Base-by-base conservation (phyloP, 129 eudicot species). In the Chrysanthemum makinoi region DNA sequence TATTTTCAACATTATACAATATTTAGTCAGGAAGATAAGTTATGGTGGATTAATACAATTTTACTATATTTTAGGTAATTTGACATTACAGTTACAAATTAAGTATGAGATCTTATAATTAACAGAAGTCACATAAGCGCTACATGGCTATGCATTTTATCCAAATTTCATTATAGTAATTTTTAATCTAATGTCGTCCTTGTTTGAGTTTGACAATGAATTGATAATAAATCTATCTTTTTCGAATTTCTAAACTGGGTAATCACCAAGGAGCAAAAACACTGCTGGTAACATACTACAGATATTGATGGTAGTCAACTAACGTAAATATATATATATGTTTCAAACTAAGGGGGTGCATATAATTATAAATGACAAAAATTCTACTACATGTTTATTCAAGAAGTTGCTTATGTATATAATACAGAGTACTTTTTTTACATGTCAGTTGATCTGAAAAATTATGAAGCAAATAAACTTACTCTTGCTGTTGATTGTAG, bases 401-500 rank as follows among this genome's bases (percentile, higher is more conserved):
- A 39, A 39, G 46, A 39, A 39, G 8, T 33, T 33, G 43, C 43
- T 33, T 26, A 28, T 28, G 33, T 26, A 26, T 26, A 26, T 26
- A 26, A 26, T 2, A 26, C 30, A 26, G 3, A 26, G 30, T 26
- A 26, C 30, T 28, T 28, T 28, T 28, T 28, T 28, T 28, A 28
- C 43, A 33, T 13, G 65, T 46, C 30, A 61, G 33, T 5, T 15
- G 15, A 61, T 9, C 7, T 39, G 24, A 14, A 52, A 61, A 12
- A 6, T 24, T 14, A 24, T 11, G 66, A 61, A 61, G 47, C 66
- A 61, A 0, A 28, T 28, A 6, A 6, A 61, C 14, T 83, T 86
- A 90, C 98, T 94, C 78, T 90, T 94, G 87, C 51, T 79, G 73
- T 82, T 86, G 50, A 94, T 94, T 71, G 93, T 85, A 44, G 81